Conservation (phyloP, 1,284 basidiomycete genomes). For the Cutaneotrichosporon spelunceum region DNA sequence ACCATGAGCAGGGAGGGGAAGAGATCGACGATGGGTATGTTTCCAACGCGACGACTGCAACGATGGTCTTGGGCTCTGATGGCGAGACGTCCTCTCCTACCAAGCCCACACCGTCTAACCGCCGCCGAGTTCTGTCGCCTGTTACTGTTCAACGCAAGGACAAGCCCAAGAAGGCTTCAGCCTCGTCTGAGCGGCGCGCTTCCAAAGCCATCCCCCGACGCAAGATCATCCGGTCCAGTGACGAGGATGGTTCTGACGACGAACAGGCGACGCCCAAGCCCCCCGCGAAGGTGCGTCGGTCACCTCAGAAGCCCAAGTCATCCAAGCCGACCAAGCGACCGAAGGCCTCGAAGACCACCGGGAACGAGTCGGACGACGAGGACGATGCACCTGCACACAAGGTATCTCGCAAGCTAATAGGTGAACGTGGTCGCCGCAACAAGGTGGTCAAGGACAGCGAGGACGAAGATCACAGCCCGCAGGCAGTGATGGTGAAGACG, state of each 20-base stretch:
- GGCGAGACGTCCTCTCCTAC: constrained; percentile 11
- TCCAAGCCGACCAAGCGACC: neutral
- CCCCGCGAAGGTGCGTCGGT: neutral
- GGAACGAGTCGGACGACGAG: constrained; percentile 15
- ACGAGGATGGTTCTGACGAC: constrained; percentile 19
- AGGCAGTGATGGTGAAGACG: constrained; percentile 1
- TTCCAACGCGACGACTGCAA: constrained; percentile 40
- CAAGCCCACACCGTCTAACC: neutral
- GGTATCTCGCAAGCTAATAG: constrained; percentile 1
- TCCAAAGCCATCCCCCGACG: constrained; percentile 3
- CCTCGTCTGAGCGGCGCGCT: neutral
- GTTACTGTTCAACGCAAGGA: neutral
- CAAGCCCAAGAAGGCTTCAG: constrained; percentile 4
- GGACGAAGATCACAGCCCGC: constrained; percentile 5
- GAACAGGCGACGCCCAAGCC: neutral
- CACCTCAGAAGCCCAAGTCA: constrained; percentile 11
- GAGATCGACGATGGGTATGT: constrained; percentile 29
- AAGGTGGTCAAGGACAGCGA: constrained; percentile 5
- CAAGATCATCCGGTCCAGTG: constrained; percentile 23
- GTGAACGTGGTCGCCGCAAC: constrained; percentile 7
- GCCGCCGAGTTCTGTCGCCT: neutral
- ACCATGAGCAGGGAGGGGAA: constrained; percentile 18
- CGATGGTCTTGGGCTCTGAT: constrained; percentile 27
- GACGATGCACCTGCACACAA: constrained; percentile 12
- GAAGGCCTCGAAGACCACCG: constrained; percentile 1